These are phyloP conservation scores for Calonectria fujianensis DNA, from an alignment of 2,329 filamentous ascomycete species.

Conservation along the genomic window DNA sequence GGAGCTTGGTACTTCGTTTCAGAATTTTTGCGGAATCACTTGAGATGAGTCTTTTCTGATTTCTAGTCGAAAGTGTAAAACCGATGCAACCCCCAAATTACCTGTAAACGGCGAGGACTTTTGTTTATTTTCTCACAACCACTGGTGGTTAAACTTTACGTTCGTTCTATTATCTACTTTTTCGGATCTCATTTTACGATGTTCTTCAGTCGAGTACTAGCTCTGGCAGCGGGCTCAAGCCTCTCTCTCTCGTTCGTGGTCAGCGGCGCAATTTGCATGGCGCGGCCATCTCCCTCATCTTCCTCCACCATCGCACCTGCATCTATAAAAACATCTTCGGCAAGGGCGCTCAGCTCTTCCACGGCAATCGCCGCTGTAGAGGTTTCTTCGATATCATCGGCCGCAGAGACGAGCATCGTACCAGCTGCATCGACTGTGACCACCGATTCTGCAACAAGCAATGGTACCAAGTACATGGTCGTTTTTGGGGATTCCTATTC, in stretches of 20 bases:
- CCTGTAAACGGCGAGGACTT: conserved; percentile 1
- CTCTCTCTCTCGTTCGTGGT: conserved; percentile 15
- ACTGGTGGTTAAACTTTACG: conserved; percentile 7
- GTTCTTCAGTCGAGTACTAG: conserved; percentile 21
- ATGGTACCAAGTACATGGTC: conserved; percentile 24
- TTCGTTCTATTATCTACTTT: not conserved
- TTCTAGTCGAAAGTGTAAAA: conserved; percentile 7
- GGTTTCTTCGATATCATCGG: conserved; percentile 7
- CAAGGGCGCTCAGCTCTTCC: not conserved
- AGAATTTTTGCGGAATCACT: not conserved
- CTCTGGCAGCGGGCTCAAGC: conserved; percentile 16
- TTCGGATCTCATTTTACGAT: conserved; percentile 1
- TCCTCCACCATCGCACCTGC: conserved; percentile 1
- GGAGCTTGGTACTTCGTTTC: conserved; percentile 1
- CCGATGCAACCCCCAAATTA: conserved; percentile 8
- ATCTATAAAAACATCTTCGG: conserved; percentile 7
- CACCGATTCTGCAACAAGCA: conserved; percentile 19
- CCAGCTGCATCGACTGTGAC: conserved; percentile 11
- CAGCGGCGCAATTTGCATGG: conserved; percentile 5
- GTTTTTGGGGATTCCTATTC: conserved; percentile 49
- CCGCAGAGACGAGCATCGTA: conserved; percentile 19
- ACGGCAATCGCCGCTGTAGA: not conserved
- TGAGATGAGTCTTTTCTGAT: not conserved
- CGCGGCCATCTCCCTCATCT: not conserved
- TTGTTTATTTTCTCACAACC: conserved; percentile 15